phyloP scores from a whole-genome alignment of 176 grass and related monocot genomes.

The Tillandsia fasciculata region DNA sequence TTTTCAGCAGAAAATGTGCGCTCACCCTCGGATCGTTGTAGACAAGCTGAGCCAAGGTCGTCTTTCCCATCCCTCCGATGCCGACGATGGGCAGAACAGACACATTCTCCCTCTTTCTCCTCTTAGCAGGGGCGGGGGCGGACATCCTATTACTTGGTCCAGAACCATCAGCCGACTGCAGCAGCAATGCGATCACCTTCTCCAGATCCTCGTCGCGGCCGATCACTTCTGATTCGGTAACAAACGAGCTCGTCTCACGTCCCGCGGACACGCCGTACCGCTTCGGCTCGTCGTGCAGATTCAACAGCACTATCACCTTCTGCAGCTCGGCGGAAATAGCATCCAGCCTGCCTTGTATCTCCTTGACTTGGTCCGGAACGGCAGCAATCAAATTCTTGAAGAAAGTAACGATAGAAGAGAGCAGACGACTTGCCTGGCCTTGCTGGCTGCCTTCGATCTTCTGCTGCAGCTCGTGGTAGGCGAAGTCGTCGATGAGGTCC shows the following conservation, averaged over 20 bases:
- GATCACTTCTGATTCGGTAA: neutral
- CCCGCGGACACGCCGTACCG: neutral
- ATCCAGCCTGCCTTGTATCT: conserved; percentile 20
- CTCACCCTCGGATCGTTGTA: conserved; percentile 20
- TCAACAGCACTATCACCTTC: conserved; percentile 9
- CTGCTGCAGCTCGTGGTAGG: conserved; percentile 14
- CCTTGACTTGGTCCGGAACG: conserved; percentile 4
- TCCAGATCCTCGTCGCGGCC: conserved; percentile 9
- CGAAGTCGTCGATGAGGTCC: conserved; percentile 15
- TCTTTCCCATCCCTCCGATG: conserved; percentile 29
- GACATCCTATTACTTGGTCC: neutral
- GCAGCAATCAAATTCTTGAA: neutral
- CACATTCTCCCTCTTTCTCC: neutral
- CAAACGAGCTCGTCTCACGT: conserved; percentile 11
- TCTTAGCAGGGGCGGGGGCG: neutral
- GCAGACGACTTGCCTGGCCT: conserved; percentile 1
- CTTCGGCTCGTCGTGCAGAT: conserved; percentile 1
- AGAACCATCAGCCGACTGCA: neutral
- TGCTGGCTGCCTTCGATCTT: conserved; percentile 7
- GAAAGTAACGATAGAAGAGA: conserved; percentile 8
- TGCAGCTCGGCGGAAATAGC: neutral
- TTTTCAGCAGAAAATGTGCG: conserved; percentile 6
- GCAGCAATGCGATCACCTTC: neutral
- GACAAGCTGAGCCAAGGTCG: conserved; percentile 23
- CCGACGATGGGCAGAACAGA: conserved; percentile 22